phyloP scores from a whole-genome alignment of 1,284 basidiomycete species.

The Heterobasidion parviporum region DNA sequence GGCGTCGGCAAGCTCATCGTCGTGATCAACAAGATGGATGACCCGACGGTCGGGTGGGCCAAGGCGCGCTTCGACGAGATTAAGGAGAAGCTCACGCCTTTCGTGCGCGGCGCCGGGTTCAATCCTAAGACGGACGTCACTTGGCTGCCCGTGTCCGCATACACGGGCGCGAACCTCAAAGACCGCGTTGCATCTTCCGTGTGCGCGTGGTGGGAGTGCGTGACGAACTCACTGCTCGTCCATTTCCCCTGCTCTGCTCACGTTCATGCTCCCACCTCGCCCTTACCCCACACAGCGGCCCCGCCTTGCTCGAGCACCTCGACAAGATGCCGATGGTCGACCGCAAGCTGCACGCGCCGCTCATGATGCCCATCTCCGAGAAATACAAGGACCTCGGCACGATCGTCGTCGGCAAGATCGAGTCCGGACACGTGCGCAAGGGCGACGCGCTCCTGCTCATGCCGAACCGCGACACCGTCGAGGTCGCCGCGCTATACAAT shows the following conservation, averaged over 20 bases:
- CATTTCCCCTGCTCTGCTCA: too few species aligned
- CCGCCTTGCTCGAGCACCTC: constrained; percentile 76
- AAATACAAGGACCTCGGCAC: constrained; percentile 98
- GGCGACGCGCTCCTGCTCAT: constrained; percentile 79
- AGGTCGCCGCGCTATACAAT: constrained; percentile 83
- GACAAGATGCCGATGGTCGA: constrained; percentile 87
- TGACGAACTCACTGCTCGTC: constrained; percentile 13
- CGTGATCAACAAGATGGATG: constrained; percentile 98
- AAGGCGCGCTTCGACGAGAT: constrained; percentile 84
- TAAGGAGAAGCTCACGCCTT: constrained; percentile 81
- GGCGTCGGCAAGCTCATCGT: constrained; percentile 85
- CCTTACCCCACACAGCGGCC: constrained; percentile 42
- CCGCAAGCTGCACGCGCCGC: constrained; percentile 31
- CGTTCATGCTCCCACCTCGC: too few species aligned
- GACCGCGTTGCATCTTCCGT: constrained; percentile 62
- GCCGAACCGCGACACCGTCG: constrained; percentile 82
- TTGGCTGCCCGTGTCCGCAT: constrained; percentile 90
- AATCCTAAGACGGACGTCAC: constrained; percentile 88
- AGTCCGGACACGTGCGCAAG: constrained; percentile 85
- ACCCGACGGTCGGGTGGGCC: constrained; percentile 84
- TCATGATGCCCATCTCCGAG: constrained; percentile 95
- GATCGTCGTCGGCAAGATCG: constrained; percentile 92
- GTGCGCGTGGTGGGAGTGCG: constrained; percentile 82
- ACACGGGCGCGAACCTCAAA: constrained; percentile 87
- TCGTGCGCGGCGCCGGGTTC: constrained; percentile 83